A percentile compares a stretch with the other conserved stretches of the same genome.
Evolutionary conservation across 164 flowering plant species (phyloP).

Genomic region (Vitis amurensis): DNA sequence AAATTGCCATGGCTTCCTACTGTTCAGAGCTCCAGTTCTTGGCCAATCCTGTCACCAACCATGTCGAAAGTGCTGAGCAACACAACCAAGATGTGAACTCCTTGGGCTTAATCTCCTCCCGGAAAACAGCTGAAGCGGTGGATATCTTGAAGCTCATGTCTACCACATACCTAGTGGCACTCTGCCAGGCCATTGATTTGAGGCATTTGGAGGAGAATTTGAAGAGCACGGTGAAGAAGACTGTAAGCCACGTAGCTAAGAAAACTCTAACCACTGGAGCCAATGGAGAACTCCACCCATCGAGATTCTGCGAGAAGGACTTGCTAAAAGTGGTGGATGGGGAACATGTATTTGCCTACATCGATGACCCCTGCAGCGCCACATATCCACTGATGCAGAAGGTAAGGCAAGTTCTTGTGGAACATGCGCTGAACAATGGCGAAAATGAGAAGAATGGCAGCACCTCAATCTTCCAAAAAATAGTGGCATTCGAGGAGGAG

Average conservation of each 20-base stretch:
- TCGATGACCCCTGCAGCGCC: too few relatives aligned
- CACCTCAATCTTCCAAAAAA: conserved; percentile 11
- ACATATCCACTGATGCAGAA: conserved; percentile 19
- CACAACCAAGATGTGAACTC: conserved; percentile 18
- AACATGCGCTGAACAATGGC: conserved; percentile 3
- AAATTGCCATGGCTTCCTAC: neutral
- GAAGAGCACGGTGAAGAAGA: conserved; percentile 12
- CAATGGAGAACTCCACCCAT: too few relatives aligned
- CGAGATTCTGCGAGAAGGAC: too few relatives aligned
- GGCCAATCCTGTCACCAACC: conserved; percentile 11
- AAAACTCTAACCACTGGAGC: neutral
- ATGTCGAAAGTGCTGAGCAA: conserved; percentile 13
- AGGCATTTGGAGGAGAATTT: conserved; percentile 18
- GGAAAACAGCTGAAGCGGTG: conserved; percentile 14
- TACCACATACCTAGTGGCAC: conserved; percentile 7
- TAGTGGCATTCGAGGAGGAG: conserved; percentile 13
- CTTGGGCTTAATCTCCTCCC: conserved; percentile 2
- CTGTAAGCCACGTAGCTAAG: conserved; percentile 11
- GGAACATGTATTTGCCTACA: too few relatives aligned
- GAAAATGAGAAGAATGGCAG: conserved; percentile 5
- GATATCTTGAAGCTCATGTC: conserved; percentile 18
- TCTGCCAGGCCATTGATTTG: conserved; percentile 18
- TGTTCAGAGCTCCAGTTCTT: conserved; percentile 1
- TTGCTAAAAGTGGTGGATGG: too few relatives aligned
- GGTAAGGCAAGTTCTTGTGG: conserved; percentile 18